Base-by-base conservation (phyloP, 306 rosid species). In the Ormosia emarginata region DNA sequence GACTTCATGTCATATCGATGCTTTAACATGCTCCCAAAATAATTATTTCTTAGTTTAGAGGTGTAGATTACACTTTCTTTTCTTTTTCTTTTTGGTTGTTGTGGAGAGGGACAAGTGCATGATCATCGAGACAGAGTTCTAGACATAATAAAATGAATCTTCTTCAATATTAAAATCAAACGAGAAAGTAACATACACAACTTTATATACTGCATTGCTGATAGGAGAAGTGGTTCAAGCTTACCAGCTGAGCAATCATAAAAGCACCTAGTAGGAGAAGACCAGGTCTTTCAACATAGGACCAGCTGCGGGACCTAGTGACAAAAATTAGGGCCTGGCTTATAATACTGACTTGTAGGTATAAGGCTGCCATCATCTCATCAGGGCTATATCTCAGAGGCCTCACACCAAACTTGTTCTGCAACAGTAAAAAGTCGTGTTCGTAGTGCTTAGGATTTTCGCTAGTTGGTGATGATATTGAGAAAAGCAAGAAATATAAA, bases 251-350 rank as follows among this genome's bases (percentile, higher is more conserved):
- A 86, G 99, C 98, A 75, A 85, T 6, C 3, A 90, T 0, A 84
- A 95, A 93, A 65, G 99, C 98, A 36, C 87, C 2, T n/a, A 95
- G 78, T 71, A 95, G 88, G 49, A 95, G 95, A 79, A 93, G 81
- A 69, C 99, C 97, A 9, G 99, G 99, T 67, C 97, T 92, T 77
- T 95, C 98, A 36, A 81, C 40, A 34, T 24, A 92, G 68, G 99
- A 95, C 94, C 94, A 95, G 85, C 94, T 87, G 47, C 93, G 96
- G 62, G 99, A 95, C 88, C 99, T 89, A 2, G 97, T 93, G 75
- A 95, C 99, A 1, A 95, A 95, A 71, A 95, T 95, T 24, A 93
- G 92, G 18, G 99, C 99, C 77, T 95, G 98, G 67, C 99, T 95
- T 63, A 95, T 87, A 68, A 95, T 95, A 85, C 99, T 95, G 77